Percentiles rank a stretch among this genome's conserved stretches.
Conservation (phyloP, 345 rosid genomes). For the Clausena lansium region DNA sequence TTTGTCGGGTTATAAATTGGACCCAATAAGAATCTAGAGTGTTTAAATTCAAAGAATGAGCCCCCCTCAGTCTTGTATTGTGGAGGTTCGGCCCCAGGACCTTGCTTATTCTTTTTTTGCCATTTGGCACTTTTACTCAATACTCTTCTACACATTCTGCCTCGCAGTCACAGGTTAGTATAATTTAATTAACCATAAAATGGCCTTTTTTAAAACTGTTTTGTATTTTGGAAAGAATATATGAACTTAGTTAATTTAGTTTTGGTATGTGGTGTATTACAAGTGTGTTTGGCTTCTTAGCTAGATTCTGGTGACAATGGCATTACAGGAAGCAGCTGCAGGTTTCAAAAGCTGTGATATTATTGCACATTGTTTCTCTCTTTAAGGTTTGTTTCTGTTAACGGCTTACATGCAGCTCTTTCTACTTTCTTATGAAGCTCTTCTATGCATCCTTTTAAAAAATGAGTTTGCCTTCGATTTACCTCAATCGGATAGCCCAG, state of each 20-base stretch:
- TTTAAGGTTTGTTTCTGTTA: slow-evolving; percentile 13
- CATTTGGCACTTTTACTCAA: slow-evolving; percentile 23
- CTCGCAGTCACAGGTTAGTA: slow-evolving; percentile 17
- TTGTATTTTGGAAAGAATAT: too few species aligned
- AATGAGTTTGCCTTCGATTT: not conserved
- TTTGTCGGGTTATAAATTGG: slow-evolving; percentile 27
- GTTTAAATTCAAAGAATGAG: slow-evolving; percentile 28
- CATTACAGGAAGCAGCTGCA: slow-evolving; percentile 17
- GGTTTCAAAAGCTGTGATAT: not conserved
- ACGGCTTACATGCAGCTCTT: not conserved
- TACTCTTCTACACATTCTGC: slow-evolving; percentile 15
- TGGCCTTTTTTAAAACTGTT: too few species aligned
- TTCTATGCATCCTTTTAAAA: too few species aligned
- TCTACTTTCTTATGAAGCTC: not conserved
- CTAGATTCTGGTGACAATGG: slow-evolving; percentile 13
- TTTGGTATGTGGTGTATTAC: not conserved
- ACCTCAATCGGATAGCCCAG: not conserved
- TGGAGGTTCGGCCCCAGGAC: slow-evolving; percentile 22
- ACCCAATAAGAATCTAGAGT: slow-evolving; percentile 13
- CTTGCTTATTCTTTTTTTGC: slow-evolving; percentile 10
- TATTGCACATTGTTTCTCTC: not conserved
- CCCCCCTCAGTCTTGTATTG: slow-evolving; percentile 6
- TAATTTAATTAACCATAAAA: too few species aligned
- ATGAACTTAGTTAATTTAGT: too few species aligned
- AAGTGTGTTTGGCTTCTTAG: slow-evolving; percentile 3